These are phyloP conservation scores for Tubosaeta sp. DNA, from an alignment of 768 basidiomycete species.

Conservation along the genomic window DNA sequence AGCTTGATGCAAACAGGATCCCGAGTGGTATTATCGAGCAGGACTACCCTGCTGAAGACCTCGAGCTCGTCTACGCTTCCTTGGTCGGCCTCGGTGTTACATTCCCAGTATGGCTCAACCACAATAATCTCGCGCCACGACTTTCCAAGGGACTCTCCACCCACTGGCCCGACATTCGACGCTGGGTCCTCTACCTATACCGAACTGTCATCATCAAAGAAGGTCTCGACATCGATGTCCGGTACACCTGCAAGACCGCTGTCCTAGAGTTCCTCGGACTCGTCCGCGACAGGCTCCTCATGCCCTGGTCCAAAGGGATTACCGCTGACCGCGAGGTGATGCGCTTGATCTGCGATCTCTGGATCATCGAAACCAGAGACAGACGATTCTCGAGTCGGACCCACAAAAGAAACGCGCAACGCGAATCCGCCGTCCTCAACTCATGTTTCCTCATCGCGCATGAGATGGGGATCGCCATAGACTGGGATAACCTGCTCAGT, in stretches of 20 bases:
- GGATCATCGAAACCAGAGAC: conserved; percentile 25
- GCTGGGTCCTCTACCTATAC: conserved; percentile 25
- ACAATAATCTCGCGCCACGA: conserved; percentile 7
- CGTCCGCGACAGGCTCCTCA: conserved; percentile 20
- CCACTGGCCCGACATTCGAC: conserved; percentile 25
- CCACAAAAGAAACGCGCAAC: conserved; percentile 9
- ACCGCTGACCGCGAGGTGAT: conserved; percentile 24
- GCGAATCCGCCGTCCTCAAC: conserved; percentile 29
- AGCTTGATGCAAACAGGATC: conserved; percentile 18
- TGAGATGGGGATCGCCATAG: conserved; percentile 14
- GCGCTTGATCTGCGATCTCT: conserved; percentile 26
- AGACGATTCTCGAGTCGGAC: conserved; percentile 22
- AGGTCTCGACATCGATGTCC: conserved; percentile 5
- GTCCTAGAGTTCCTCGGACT: conserved; percentile 26
- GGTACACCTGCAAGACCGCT: conserved; percentile 21
- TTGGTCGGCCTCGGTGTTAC: conserved; percentile 21
- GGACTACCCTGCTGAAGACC: conserved; percentile 1
- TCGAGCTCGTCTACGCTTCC: conserved; percentile 13
- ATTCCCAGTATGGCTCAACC: conserved; percentile 21
- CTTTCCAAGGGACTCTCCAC: conserved; percentile 14
- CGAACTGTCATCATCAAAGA: conserved; percentile 7
- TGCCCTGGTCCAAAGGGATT: conserved; percentile 25
- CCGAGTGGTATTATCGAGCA: conserved; percentile 8
- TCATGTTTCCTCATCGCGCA: conserved; percentile 26
- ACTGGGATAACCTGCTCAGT: conserved; percentile 22